phyloP scores from a whole-genome alignment of 306 rosid genomes.

The Cucumis melo region DNA sequence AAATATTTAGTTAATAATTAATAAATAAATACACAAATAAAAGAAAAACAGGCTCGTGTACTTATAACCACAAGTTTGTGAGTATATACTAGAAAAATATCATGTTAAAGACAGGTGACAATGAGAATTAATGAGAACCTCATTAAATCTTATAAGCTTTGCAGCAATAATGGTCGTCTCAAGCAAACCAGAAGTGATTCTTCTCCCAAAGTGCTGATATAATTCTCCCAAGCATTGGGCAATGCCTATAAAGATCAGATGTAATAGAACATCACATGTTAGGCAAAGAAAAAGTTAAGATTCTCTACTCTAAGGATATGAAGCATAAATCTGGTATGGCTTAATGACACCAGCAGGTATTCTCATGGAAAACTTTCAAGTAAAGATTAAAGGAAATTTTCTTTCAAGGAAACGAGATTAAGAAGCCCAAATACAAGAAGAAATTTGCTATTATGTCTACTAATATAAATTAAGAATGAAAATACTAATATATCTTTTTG shows the following conservation, averaged over 20 bases:
- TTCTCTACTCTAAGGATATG: neutral
- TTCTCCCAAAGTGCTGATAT: slow-evolving; percentile 84
- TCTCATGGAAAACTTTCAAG: neutral
- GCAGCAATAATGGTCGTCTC: slow-evolving; percentile 75
- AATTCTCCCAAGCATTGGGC: slow-evolving; percentile 90
- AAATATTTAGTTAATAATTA: too few species aligned
- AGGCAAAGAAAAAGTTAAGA: neutral
- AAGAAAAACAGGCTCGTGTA: neutral
- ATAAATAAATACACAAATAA: too few species aligned
- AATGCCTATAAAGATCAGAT: slow-evolving; percentile 36
- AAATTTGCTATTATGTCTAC: neutral
- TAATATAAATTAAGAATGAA: neutral
- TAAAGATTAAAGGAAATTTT: neutral
- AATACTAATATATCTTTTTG: neutral
- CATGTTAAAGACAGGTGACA: neutral
- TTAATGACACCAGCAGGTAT: neutral
- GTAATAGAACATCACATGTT: neutral
- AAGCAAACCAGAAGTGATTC: slow-evolving; percentile 77
- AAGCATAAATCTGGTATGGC: neutral
- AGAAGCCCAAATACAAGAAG: neutral
- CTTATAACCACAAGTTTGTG: neutral
- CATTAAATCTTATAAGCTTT: slow-evolving; percentile 62
- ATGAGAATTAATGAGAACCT: slow-evolving; percentile 35
- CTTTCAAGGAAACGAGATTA: neutral
- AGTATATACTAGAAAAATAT: neutral